Conservation (phyloP, 345 rosid species). For the Theobroma cacao region DNA sequence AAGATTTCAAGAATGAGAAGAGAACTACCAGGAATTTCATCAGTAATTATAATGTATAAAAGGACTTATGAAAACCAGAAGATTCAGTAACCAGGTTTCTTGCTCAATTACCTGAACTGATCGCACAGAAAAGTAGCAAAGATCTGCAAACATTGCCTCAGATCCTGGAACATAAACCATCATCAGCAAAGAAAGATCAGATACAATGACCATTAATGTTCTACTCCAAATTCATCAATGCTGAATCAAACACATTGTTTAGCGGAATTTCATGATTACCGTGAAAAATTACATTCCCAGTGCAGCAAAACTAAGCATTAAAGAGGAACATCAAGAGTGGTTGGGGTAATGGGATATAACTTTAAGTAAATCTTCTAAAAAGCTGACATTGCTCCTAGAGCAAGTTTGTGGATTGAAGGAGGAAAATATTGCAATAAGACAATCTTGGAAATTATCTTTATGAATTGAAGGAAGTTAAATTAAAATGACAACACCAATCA, state of each 20-base stretch:
- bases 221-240: not conserved
- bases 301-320: not conserved
- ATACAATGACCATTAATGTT: constrained; percentile 1
- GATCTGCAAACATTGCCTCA: constrained; percentile 99
- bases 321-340: not conserved
- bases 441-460: not conserved
- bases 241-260: not conserved
- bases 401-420: not conserved
- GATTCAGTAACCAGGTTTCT: constrained; percentile 20
- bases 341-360: not conserved
- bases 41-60: not conserved
- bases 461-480: not conserved
- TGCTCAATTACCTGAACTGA: constrained; percentile 82
- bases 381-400: not conserved
- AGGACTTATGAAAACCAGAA: not conserved
- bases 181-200: constrained; percentile 18
- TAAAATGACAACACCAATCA: not conserved
- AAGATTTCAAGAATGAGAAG: constrained; percentile 9
- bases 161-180: constrained; percentile 60
- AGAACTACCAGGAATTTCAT: constrained; percentile 1
- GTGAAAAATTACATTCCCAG: not conserved
- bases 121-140: constrained; percentile 93
- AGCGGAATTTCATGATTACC: not conserved
- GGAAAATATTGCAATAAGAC: not conserved
- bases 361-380: not conserved